Evolutionary conservation across 352 stramenopile species (phyloP).

Genomic region (Globisporangium viniferum): DNA sequence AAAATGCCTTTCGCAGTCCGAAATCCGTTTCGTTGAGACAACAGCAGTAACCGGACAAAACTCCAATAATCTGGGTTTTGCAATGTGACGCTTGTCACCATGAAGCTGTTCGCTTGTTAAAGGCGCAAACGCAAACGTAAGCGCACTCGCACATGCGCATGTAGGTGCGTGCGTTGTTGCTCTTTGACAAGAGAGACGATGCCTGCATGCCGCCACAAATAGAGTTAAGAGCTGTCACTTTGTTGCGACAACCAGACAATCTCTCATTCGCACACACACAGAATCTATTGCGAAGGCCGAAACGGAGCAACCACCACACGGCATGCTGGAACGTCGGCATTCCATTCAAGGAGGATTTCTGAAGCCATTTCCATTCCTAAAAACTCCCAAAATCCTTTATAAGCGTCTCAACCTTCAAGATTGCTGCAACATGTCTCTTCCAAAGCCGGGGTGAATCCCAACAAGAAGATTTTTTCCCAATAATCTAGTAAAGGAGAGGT

Average conservation of each 20-base stretch:
- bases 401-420: not conserved
- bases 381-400: not conserved
- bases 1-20: not conserved
- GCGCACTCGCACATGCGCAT: not conserved
- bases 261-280: not conserved
- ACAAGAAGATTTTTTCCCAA: not conserved
- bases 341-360: not conserved
- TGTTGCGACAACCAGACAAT: not conserved
- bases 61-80: not conserved
- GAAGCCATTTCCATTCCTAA: not conserved
- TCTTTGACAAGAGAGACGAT: not conserved
- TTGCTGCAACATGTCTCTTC: not conserved
- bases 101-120: not conserved
- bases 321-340: not conserved
- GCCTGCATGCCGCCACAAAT: not conserved
- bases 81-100: not conserved
- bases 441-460: not conserved
- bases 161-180: not conserved
- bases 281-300: not conserved
- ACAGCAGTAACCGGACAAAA: not conserved
- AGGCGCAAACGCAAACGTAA: not conserved
- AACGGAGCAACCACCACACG: not conserved
- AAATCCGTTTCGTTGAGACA: constrained; percentile 2
- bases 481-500: not conserved
- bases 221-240: not conserved